Evolutionary conservation across 2,329 filamentous ascomycete genomes (phyloP), one percentile per base, ranked within the genome.

Genomic region (Penicillium occitanis): DNA sequence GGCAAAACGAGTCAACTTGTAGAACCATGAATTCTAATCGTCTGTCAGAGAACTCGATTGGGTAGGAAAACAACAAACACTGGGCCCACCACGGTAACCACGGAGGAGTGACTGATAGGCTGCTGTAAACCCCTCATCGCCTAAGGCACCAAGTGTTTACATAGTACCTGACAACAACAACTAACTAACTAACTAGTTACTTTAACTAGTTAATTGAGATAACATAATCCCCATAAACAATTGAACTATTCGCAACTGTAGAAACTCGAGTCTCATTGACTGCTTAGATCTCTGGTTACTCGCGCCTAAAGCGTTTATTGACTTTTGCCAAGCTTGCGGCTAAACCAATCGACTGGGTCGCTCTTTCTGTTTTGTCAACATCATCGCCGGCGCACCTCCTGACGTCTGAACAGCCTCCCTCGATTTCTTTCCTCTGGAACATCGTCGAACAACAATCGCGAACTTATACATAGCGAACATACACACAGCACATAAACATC

Each of bases 1-100:
- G 46, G 14, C 19, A 25, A 5, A 25, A 11, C 19, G 14, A 48
- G 46, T 5, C 19, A 5, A 48, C 19, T 5, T 5, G 46, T 46
- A 25, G 46, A 25, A 48, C 5, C 19, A 13, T 48, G 19, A 14
- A 48, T 22, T 46, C 17, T 11, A 25, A 4, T 25, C 11, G 46
- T 5, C 8, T 5, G 6, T 25, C 19, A 14, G 11, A 35, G 14
- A 25, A 55, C 60, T 62, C 60, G 46, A 62, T 62, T 62, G 22
- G 30, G 60, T 50, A 62, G 60, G 53, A 62, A 53, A 17, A 62
- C 48, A 62, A 62, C 60, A 62, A 62, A 62, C 60, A 62, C 60
- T 11, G 1, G 42, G 7, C n/a, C 30, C 51, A 55, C 53, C 25
- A 22, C 30, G 51, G 28, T 57, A 57, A 22, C n/a, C 33, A 57